Evolutionary conservation across 306 rosid genomes (phyloP), one percentile per base, ranked within the genome.

Genomic region (Rubus idaeus): DNA sequence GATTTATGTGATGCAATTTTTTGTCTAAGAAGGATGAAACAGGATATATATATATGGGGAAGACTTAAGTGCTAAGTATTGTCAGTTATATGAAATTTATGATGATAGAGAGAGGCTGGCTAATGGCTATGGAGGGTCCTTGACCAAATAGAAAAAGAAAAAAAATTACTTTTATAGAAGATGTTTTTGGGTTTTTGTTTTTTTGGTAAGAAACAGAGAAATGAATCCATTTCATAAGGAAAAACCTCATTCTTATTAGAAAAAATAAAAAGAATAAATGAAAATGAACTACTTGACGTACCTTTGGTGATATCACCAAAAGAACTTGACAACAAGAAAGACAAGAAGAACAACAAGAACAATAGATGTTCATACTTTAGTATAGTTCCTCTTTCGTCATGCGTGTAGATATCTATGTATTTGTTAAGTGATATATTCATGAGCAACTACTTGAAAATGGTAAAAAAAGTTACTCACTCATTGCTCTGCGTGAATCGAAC

Each of bases 381-480:
- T 5, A 14, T 26, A 4, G 73, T 49, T 70, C 23, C 20, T 70
- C 17, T 18, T 37, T 65, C 23, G 8, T 68, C 40, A 21, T 68
- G 72, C 52, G 42, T 68, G 5, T 11, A 30, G 35, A 30, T 30
- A 50, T 16, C 39, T 58, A 5, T 61, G 66, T 62, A 5, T 42
- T 4, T 42, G 14, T 21, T 11, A 9, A 57, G 37, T 57, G 63
- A 20, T 57, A 3, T 21, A 30, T 30, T 35, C 44, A 17, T 70
- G 30, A 30, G 61, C 60, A 35, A 50, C 26, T 26, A 35, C 10
- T 70, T 5, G 62, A 70, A 70, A 13, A 17, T 37, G 46, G 26
- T 35, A 26, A 7, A 5, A 10, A 55, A 21, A 62, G 2, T 62
- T 30, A 86, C 90, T 88, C 86, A 88, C 92, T 75, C 81, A 81